phyloP scores from a whole-genome alignment of 371 early-diverging fungal species.

The Mortierella sp. region DNA sequence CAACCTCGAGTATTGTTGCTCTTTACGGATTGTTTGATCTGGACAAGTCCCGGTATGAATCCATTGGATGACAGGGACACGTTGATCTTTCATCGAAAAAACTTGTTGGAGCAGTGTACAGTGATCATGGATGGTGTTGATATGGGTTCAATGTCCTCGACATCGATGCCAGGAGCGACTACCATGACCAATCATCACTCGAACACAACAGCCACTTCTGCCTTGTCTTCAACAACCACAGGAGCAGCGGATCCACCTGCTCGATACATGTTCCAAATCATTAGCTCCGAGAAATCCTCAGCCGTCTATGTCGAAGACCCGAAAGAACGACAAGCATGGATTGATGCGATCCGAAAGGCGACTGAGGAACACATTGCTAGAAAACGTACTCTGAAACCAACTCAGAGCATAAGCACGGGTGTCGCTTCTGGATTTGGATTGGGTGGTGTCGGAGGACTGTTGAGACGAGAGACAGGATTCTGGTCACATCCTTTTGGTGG shows the following conservation, averaged over 20 bases:
- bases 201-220: conserved; percentile 21
- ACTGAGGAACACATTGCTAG: conserved; percentile 61
- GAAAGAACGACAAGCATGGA: conserved; percentile 69
- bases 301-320: conserved; percentile 64
- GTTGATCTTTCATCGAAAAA: conserved; percentile 66
- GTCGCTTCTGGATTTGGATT: conserved; percentile 15
- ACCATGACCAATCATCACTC: conserved; percentile 13
- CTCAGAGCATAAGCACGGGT: conserved; percentile 33
- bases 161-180: conserved; percentile 25
- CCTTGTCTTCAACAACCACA: neutral
- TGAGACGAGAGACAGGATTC: conserved; percentile 29
- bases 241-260: conserved; percentile 6
- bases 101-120: conserved; percentile 66
- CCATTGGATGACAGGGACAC: conserved; percentile 58
- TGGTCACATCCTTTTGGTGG: conserved; percentile 29
- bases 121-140: conserved; percentile 61
- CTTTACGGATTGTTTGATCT: conserved; percentile 79
- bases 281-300: conserved; percentile 77
- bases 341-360: conserved; percentile 61
- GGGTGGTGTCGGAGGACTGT: conserved; percentile 23
- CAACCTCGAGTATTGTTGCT: conserved; percentile 73
- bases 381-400: conserved; percentile 63
- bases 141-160: conserved; percentile 28
- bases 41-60: conserved; percentile 61
- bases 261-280: conserved; percentile 64